Evolutionary conservation across 164 flowering plant genomes (phyloP).

Genomic region (Platanus orientalis): DNA sequence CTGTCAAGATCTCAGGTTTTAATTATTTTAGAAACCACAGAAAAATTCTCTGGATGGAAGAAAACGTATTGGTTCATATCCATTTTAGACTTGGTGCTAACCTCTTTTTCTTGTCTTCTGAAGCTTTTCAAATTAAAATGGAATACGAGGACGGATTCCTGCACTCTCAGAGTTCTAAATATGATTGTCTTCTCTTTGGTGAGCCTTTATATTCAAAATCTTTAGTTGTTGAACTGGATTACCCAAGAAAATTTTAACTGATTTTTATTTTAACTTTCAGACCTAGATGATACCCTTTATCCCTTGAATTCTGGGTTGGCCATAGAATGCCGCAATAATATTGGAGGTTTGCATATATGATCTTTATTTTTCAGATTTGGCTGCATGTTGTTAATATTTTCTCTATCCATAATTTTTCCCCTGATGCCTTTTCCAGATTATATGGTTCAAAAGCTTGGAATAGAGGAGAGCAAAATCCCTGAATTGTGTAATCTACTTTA

Average conservation of each 20-base stretch:
- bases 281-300: slow-evolving; percentile 82
- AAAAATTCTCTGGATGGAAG: not conserved
- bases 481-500: slow-evolving; percentile 51
- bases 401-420: not conserved
- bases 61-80: not conserved
- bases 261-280: slow-evolving; percentile 28
- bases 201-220: slow-evolving; percentile 10
- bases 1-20: too few species aligned
- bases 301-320: slow-evolving; percentile 68
- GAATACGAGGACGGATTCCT: slow-evolving; percentile 28
- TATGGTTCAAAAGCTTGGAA: slow-evolving; percentile 67
- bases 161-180: slow-evolving; percentile 28
- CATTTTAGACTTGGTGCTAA: not conserved
- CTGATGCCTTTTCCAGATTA: slow-evolving; percentile 36
- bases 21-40: not conserved
- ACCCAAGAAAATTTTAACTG: not conserved
- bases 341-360: slow-evolving; percentile 45
- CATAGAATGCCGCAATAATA: slow-evolving; percentile 42
- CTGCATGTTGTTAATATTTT: not conserved
- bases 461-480: slow-evolving; percentile 50
- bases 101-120: not conserved
- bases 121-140: slow-evolving; percentile 29
- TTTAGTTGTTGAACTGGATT: not conserved
- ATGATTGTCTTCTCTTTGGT: slow-evolving; percentile 81
- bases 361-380: not conserved